Evolutionary conservation across 176 grass and related monocot genomes (phyloP).

Genomic region (Zea mays): DNA sequence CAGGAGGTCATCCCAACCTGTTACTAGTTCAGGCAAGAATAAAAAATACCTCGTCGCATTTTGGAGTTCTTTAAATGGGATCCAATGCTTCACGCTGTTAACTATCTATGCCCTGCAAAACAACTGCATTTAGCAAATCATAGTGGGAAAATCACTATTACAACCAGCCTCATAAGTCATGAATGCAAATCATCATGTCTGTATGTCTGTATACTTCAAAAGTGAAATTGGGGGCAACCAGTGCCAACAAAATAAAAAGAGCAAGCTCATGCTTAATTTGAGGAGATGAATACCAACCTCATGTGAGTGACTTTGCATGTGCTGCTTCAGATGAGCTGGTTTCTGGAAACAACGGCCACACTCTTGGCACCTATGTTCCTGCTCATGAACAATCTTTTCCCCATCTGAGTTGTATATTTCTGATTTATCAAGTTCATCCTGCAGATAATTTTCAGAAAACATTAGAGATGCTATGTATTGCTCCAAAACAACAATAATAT

Average conservation of each 20-base stretch:
- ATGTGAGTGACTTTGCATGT: conserved; percentile 64
- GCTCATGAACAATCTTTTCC: conserved; percentile 36
- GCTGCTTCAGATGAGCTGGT: conserved; percentile 76
- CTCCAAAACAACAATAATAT: not conserved
- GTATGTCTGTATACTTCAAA: not conserved
- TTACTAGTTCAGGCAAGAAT: conserved; percentile 78
- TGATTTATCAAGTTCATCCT: conserved; percentile 53
- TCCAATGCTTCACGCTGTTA: conserved; percentile 81
- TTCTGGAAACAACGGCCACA: conserved; percentile 62
- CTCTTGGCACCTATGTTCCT: conserved; percentile 43
- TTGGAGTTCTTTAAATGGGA: conserved; percentile 84
- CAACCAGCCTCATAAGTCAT: not conserved
- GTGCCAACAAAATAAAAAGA: not conserved
- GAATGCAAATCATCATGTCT: not conserved
- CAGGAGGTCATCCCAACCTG: conserved; percentile 79
- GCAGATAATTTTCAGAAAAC: conserved; percentile 11
- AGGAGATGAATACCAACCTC: conserved; percentile 44
- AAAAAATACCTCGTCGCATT: conserved; percentile 55
- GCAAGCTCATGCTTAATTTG: not conserved
- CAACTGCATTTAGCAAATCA: conserved; percentile 31
- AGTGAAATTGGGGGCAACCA: not conserved
- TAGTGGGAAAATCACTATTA: not conserved
- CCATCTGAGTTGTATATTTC: conserved; percentile 35
- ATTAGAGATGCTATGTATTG: not conserved
- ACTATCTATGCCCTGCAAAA: conserved; percentile 66